A percentile compares a stretch with the other conserved stretches of the same genome.
phyloP scores from a whole-genome alignment of 176 grass and related monocot species.

The Triticum turgidum region DNA sequence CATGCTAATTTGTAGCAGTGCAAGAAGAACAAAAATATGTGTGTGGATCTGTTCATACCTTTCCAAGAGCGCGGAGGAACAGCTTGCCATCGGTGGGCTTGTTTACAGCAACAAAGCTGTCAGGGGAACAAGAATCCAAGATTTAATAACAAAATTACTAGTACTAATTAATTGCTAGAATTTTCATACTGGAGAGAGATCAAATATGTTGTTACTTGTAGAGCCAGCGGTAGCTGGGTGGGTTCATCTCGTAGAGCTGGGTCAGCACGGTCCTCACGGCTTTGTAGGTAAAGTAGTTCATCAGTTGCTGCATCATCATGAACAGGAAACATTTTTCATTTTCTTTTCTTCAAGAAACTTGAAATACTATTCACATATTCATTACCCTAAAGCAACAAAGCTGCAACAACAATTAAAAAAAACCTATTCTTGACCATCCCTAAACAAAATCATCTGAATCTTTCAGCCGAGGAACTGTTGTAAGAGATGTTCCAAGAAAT shows the following conservation, averaged over 20 bases:
- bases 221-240: constrained; percentile 86
- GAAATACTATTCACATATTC: not conserved
- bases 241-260: constrained; percentile 98
- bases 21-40: not conserved
- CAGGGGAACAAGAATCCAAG: not conserved
- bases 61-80: constrained; percentile 68
- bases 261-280: constrained; percentile 79
- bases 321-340: not conserved
- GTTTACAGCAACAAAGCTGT: constrained; percentile 77
- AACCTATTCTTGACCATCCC: not conserved
- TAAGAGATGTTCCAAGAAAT: not conserved
- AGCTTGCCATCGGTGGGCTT: constrained; percentile 72
- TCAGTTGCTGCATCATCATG: constrained; percentile 54
- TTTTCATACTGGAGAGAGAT: not conserved
- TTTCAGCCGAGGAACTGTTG: not conserved
- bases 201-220: constrained; percentile 53
- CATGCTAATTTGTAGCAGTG: not conserved
- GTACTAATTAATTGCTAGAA: not conserved
- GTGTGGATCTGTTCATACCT: constrained; percentile 34
- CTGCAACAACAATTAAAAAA: not conserved
- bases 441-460: not conserved
- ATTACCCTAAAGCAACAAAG: not conserved
- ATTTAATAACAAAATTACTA: no score
- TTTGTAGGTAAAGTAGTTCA: constrained; percentile 95
- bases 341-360: not conserved